Percentiles rank a stretch among this genome's conserved stretches.
Conservation (phyloP, 179 eudicot genomes). For the Beta corolliflora region DNA sequence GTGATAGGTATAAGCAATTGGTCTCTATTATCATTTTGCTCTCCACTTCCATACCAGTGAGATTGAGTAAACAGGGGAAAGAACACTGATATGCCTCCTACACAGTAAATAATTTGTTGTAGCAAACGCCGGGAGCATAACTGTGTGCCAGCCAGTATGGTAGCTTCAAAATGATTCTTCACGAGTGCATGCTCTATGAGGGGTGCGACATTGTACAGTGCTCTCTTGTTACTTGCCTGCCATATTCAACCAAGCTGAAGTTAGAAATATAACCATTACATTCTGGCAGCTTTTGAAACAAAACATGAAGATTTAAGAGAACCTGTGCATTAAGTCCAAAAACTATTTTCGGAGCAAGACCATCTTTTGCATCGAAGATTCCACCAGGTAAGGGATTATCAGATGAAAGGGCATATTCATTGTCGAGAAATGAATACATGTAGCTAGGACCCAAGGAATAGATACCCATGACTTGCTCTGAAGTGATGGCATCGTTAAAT, state of each 20-base stretch:
- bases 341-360: constrained; percentile 83
- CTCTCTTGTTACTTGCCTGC: constrained; percentile 84
- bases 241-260: constrained; percentile 27
- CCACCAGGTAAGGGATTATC: constrained; percentile 80
- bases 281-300: constrained; percentile 14
- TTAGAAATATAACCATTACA: constrained; percentile 26
- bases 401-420: constrained; percentile 52
- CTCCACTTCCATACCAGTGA: constrained; percentile 60
- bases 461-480: constrained; percentile 87
- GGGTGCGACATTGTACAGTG: constrained; percentile 81
- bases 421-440: constrained; percentile 95
- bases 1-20: constrained; percentile 62
- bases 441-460: constrained; percentile 97
- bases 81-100: constrained; percentile 94
- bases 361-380: constrained; percentile 87
- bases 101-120: constrained; percentile 91
- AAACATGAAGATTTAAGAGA: constrained; percentile 24
- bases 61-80: constrained; percentile 91
- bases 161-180: constrained; percentile 75
- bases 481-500: constrained; percentile 77
- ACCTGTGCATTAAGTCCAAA: constrained; percentile 99
- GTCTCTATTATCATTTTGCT: constrained; percentile 40
- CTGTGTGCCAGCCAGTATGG: constrained; percentile 78
- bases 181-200: constrained; percentile 61
- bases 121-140: constrained; percentile 90